phyloP scores from a whole-genome alignment of 345 rosid species.

The Salix caprea region DNA sequence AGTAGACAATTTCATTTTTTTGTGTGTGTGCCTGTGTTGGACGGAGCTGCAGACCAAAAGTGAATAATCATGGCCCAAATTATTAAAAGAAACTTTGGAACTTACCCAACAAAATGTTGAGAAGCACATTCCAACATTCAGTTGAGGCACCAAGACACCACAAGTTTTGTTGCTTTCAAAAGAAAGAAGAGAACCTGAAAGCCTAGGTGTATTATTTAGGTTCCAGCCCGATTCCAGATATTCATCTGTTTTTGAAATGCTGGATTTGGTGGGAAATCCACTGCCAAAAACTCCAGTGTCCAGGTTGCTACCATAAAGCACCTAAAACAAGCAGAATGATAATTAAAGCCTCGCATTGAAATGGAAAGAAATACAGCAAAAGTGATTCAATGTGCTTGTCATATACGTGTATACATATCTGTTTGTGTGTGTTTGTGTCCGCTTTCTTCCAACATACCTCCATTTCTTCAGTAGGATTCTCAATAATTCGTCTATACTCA shows the following conservation, averaged over 20 bases:
- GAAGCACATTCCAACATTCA: constrained; percentile 68
- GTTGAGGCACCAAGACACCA: constrained; percentile 42
- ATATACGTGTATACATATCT: no score
- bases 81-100: constrained; percentile 1
- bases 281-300: constrained; percentile 50
- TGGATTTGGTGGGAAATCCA: constrained; percentile 55
- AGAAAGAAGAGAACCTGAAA: constrained; percentile 64
- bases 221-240: constrained; percentile 63
- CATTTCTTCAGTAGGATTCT: constrained; percentile 44
- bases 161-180: constrained; percentile 43
- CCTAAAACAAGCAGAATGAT: constrained; percentile 34
- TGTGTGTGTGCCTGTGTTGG: not conserved
- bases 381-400: constrained; percentile 5
- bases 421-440: no score
- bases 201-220: constrained; percentile 54
- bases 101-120: constrained; percentile 68
- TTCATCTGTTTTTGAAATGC: constrained; percentile 16
- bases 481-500: constrained; percentile 56
- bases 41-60: not conserved
- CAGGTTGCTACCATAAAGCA: constrained; percentile 46
- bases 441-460: constrained; percentile 39
- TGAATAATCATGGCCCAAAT: not conserved
- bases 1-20: not conserved
- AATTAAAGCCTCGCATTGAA: constrained; percentile 1
- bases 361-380: not conserved